Conservation (phyloP, 257 asterid species). For the Datura wrightii region DNA sequence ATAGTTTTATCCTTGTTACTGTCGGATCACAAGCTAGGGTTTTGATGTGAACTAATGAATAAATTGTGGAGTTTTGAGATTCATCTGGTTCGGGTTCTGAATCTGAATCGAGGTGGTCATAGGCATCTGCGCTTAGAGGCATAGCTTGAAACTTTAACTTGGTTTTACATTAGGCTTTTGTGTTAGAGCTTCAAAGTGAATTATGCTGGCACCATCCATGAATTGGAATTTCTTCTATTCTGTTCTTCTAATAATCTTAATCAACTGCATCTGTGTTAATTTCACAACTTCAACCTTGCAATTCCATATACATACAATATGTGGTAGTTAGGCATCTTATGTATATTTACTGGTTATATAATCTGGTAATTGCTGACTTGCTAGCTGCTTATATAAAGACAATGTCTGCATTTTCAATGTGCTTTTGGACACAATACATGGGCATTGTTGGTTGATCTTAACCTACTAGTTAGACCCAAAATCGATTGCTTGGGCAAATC, state of each 20-base stretch:
- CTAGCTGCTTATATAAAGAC: not conserved
- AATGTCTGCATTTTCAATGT: not conserved
- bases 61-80: not conserved
- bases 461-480: not conserved
- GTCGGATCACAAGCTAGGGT: slow-evolving; percentile 10
- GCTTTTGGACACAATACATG: not conserved
- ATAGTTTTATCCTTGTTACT: not conserved
- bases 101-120: not conserved
- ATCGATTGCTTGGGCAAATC: not conserved
- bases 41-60: not conserved
- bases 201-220: not conserved
- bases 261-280: not conserved
- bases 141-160: not conserved
- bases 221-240: not conserved
- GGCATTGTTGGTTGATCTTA: slow-evolving; percentile 15
- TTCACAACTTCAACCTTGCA: slow-evolving; percentile 7
- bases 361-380: not conserved
- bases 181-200: not conserved
- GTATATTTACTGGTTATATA: not conserved
- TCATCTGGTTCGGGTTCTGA: not conserved
- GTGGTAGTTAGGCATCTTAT: not conserved
- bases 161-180: not conserved
- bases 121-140: not conserved
- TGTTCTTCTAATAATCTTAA: not conserved
- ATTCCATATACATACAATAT: not conserved